These are phyloP conservation scores for Pythium aristosporum DNA, from an alignment of 352 stramenopile genomes.

Conservation along the genomic window DNA sequence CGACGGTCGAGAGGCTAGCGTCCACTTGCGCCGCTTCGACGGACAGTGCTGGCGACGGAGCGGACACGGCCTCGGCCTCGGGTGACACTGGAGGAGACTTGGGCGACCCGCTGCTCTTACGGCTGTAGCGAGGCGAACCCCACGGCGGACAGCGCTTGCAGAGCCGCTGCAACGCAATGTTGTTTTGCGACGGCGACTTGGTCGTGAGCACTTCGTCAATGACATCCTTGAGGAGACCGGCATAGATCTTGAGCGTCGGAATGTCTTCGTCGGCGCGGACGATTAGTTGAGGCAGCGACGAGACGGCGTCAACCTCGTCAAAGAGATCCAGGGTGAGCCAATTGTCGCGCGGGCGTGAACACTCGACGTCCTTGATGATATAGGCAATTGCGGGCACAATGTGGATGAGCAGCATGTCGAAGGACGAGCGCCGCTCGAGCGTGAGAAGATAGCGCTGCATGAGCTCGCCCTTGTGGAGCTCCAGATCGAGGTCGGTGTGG, in stretches of 20 bases:
- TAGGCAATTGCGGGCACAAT: slow-evolving; percentile 78
- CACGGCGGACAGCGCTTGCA: slow-evolving; percentile 67
- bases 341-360: slow-evolving; percentile 60
- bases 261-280: slow-evolving; percentile 64
- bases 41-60: slow-evolving; percentile 13
- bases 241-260: slow-evolving; percentile 67
- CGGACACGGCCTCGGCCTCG: slow-evolving; percentile 14
- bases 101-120: slow-evolving; percentile 22
- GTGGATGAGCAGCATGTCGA: slow-evolving; percentile 89
- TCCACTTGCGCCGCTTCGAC: neutral
- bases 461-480: slow-evolving; percentile 57
- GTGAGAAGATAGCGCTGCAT: slow-evolving; percentile 70
- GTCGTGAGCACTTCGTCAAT: slow-evolving; percentile 70
- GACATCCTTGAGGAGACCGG: slow-evolving; percentile 73
- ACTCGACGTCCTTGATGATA: slow-evolving; percentile 72
- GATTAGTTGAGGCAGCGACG: slow-evolving; percentile 60
- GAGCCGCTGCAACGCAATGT: slow-evolving; percentile 62
- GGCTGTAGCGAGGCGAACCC: slow-evolving; percentile 25
- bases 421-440: slow-evolving; percentile 61
- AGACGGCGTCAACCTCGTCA: slow-evolving; percentile 42
- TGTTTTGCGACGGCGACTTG: slow-evolving; percentile 64
- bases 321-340: slow-evolving; percentile 77
- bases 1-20: neutral
- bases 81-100: slow-evolving; percentile 28
- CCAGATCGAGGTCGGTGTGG: slow-evolving; percentile 56